These are phyloP conservation scores for Gloeophyllum trabeum DNA, from an alignment of 768 basidiomycete genomes.

Conservation along the genomic window DNA sequence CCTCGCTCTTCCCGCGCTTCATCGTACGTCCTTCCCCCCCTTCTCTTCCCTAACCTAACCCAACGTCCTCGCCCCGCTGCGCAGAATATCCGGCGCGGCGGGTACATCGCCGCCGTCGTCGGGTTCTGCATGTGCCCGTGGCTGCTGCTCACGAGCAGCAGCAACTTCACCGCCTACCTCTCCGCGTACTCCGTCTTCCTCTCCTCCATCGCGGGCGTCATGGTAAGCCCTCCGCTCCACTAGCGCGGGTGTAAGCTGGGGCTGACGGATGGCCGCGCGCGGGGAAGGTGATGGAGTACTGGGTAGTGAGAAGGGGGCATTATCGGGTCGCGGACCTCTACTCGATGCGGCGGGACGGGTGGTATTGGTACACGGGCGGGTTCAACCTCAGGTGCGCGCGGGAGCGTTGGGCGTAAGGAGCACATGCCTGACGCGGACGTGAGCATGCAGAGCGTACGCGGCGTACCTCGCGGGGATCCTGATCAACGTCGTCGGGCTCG, in stretches of 20 bases:
- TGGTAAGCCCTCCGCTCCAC: constrained; percentile 45
- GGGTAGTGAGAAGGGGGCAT: constrained; percentile 56
- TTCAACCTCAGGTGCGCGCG: constrained; percentile 62
- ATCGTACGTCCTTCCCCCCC: constrained; percentile 31
- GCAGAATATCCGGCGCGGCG: constrained; percentile 78
- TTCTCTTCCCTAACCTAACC: neutral
- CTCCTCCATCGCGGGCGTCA: constrained; percentile 72
- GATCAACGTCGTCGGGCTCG: constrained; percentile 77
- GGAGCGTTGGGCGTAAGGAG: constrained; percentile 1
- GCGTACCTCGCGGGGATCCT: constrained; percentile 66
- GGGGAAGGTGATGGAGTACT: constrained; percentile 71
- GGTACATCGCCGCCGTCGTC: constrained; percentile 71
- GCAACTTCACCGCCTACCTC: constrained; percentile 70
- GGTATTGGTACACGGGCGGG: constrained; percentile 70
- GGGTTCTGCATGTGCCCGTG: constrained; percentile 68
- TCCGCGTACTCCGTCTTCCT: constrained; percentile 76
- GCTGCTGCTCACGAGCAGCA: constrained; percentile 65
- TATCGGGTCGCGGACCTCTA: constrained; percentile 69
- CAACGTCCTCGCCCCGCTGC: too few relatives aligned
- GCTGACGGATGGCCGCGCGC: too few relatives aligned
- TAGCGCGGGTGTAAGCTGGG: too few relatives aligned
- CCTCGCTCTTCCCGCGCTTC: constrained; percentile 66
- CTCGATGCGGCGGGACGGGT: constrained; percentile 37
- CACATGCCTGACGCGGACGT: neutral
- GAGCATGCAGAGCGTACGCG: constrained; percentile 37